Percentiles rank a stretch among this genome's conserved stretches.
Conservation (phyloP, 2,329 filamentous ascomycete species). For the Claviceps cyperi region DNA sequence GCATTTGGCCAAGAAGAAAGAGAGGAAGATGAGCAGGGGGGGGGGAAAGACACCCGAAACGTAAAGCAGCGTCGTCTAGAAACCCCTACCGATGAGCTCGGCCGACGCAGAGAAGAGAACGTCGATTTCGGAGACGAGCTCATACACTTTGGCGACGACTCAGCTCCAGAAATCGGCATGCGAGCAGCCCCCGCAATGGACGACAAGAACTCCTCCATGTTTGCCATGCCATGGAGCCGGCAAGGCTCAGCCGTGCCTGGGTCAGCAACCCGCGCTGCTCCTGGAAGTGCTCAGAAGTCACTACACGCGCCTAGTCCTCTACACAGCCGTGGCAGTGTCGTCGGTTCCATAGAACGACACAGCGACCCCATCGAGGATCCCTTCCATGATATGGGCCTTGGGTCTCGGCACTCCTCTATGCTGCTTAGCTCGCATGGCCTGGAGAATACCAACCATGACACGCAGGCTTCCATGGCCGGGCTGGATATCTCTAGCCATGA, state of each 20-base stretch:
- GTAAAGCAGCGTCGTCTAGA: slow-evolving; percentile 22
- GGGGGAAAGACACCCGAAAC: slow-evolving; percentile 15
- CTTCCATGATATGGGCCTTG: slow-evolving; percentile 20
- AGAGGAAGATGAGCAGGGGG: not conserved
- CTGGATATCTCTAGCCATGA: slow-evolving; percentile 32
- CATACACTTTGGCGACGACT: slow-evolving; percentile 22
- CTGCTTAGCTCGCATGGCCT: slow-evolving; percentile 11
- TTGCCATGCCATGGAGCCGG: slow-evolving; percentile 39
- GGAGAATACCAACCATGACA: slow-evolving; percentile 14
- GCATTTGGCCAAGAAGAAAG: slow-evolving; percentile 25
- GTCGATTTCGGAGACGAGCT: slow-evolving; percentile 15
- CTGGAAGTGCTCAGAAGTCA: slow-evolving; percentile 22
- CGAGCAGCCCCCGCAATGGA: slow-evolving; percentile 50
- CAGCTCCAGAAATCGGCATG: slow-evolving; percentile 51
- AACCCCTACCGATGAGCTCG: slow-evolving; percentile 12
- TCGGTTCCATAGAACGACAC: slow-evolving; percentile 30
- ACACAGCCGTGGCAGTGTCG: slow-evolving; percentile 20
- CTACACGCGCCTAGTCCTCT: slow-evolving; percentile 22
- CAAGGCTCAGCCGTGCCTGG: slow-evolving; percentile 29
- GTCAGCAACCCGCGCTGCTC: slow-evolving; percentile 27
- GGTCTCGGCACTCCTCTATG: slow-evolving; percentile 19
- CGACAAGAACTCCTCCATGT: slow-evolving; percentile 44
- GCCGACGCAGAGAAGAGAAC: slow-evolving; percentile 11
- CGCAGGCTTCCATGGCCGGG: slow-evolving; percentile 18
- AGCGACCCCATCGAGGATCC: slow-evolving; percentile 26